Evolutionary conservation across 495 filamentous ascomycete genomes (phyloP).

Genomic region (Xylaria sp.): DNA sequence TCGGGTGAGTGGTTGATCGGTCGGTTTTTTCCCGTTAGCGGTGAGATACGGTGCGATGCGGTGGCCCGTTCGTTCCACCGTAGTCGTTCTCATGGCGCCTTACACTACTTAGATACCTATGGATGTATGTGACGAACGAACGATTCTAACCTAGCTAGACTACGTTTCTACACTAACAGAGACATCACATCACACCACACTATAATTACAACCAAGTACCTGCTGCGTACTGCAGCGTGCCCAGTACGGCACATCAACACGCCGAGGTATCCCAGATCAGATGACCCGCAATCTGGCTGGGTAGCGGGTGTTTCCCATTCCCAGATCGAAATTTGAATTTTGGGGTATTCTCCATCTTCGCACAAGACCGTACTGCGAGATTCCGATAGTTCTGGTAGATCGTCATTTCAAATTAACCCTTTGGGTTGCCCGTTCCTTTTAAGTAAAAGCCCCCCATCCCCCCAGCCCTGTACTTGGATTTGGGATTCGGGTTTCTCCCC

Average conservation of each 20-base stretch:
- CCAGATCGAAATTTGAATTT: conserved; percentile 11
- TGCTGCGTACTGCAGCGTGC: too few relatives aligned
- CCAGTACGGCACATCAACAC: neutral
- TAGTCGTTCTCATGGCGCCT: neutral
- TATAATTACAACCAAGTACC: too few relatives aligned
- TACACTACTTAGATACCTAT: too few relatives aligned
- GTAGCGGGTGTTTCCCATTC: too few relatives aligned
- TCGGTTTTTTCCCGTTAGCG: neutral
- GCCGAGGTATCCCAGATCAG: neutral
- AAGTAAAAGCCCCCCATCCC: neutral
- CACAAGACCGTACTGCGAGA: conserved; percentile 32
- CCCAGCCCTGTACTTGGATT: conserved; percentile 9
- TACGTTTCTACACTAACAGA: neutral
- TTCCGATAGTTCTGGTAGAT: conserved; percentile 45
- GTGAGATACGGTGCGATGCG: neutral
- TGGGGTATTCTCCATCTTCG: neutral
- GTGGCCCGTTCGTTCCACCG: neutral
- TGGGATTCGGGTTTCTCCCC: neutral
- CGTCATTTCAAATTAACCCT: conserved; percentile 35
- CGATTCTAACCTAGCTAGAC: neutral
- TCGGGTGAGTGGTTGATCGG: neutral
- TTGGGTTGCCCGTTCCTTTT: neutral
- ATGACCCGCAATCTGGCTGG: conserved; percentile 2
- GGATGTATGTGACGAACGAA: neutral
- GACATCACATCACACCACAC: too few relatives aligned